These are phyloP conservation scores for Firmiana major DNA, from an alignment of 345 rosid species.

Conservation along the genomic window DNA sequence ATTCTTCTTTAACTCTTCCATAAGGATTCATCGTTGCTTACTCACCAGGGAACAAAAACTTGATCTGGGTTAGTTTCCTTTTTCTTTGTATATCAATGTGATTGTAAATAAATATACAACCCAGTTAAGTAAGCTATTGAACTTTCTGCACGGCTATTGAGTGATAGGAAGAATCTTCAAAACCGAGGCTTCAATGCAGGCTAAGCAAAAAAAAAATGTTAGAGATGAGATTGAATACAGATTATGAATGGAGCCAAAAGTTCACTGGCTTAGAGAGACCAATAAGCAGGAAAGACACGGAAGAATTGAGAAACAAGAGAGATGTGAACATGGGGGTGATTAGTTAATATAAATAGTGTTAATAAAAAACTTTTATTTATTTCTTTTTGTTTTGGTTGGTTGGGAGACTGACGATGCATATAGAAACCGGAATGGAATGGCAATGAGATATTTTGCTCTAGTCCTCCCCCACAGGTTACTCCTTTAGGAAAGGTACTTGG, in stretches of 20 bases:
- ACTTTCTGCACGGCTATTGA: neutral
- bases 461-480: conserved; percentile 10
- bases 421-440: conserved; percentile 11
- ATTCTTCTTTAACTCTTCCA: conserved; percentile 16
- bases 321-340: neutral
- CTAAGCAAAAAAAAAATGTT: neutral
- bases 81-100: neutral
- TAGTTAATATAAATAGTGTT: neutral
- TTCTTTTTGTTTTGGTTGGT: neutral
- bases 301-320: conserved; percentile 3
- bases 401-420: neutral
- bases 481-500: conserved; percentile 5
- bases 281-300: neutral
- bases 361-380: neutral
- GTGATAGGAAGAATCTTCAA: neutral
- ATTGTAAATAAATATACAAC: too few relatives aligned
- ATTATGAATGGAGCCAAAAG: neutral
- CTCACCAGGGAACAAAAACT: neutral
- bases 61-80: neutral
- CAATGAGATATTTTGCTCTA: conserved; percentile 18
- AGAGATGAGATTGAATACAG: neutral
- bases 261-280: neutral
- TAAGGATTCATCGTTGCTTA: neutral
- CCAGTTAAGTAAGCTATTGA: too few relatives aligned
- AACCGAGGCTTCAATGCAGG: neutral